Conservation (phyloP, 148 eudicot genomes). For the Rhododendron henanense region DNA sequence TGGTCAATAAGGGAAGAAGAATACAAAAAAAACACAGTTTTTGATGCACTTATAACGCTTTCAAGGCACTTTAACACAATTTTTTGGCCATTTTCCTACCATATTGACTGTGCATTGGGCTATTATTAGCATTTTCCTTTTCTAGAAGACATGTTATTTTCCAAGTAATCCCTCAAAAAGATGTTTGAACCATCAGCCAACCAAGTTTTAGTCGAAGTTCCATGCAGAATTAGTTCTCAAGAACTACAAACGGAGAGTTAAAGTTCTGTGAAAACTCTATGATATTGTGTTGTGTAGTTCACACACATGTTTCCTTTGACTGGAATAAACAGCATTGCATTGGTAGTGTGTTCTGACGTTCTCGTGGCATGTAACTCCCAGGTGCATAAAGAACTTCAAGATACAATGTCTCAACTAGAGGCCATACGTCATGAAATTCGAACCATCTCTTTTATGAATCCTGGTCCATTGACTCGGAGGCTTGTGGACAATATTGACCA, state of each 20-base stretch:
- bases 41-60: too few relatives aligned
- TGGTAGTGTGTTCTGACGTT: background rate
- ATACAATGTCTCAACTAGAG: conserved; percentile 83
- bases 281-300: background rate
- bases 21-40: too few relatives aligned
- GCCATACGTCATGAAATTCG: conserved; percentile 90
- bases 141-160: background rate
- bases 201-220: background rate
- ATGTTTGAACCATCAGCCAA: background rate
- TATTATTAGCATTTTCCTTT: background rate
- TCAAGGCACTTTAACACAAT: background rate
- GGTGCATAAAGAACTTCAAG: conserved; percentile 96
- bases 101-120: background rate
- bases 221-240: background rate
- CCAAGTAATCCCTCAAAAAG: background rate
- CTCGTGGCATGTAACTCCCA: conserved; percentile 14
- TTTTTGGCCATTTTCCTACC: background rate
- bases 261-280: background rate
- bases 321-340: background rate
- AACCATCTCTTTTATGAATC: conserved; percentile 71
- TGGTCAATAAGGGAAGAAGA: too few relatives aligned
- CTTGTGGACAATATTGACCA: conserved; percentile 56
- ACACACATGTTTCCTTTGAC: background rate
- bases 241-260: background rate
- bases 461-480: conserved; percentile 72